Percentiles rank a stretch among this genome's conserved stretches.
Conservation (phyloP, 805 yeast genomes). For the Komagataella populi region DNA sequence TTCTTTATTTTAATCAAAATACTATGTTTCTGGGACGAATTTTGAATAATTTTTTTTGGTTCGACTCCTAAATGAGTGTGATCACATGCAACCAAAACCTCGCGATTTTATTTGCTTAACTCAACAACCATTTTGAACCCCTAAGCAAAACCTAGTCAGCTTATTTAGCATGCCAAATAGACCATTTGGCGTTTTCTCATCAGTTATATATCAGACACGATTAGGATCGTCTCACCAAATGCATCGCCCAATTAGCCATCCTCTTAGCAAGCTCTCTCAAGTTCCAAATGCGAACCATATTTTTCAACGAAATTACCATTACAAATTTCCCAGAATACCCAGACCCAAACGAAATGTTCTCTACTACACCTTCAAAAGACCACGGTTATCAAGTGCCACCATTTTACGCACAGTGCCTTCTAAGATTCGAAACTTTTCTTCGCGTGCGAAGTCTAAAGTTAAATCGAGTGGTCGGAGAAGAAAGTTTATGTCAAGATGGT, state of each 20-base stretch:
- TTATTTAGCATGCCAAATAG: background rate
- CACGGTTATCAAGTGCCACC: conserved; percentile 1
- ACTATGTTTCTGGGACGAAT: no score
- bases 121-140: background rate
- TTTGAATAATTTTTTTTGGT: no score
- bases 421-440: conserved; percentile 12
- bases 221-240: background rate
- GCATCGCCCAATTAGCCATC: background rate
- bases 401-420: conserved; percentile 1
- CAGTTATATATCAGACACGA: background rate
- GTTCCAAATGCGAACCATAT: background rate
- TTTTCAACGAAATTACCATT: conserved; percentile 9
- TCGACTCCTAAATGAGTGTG: background rate
- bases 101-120: background rate
- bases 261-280: background rate
- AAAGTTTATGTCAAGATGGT: conserved; percentile 30
- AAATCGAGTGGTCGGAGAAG: conserved; percentile 13
- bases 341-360: conserved; percentile 40
- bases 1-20: no score
- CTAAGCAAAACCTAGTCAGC: background rate
- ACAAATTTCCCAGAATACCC: conserved; percentile 39
- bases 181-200: background rate
- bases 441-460: conserved; percentile 4
- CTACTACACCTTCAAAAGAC: conserved; percentile 22
- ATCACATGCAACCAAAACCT: background rate